Conservation (phyloP, 768 basidiomycete species). For the Auriscalpium microsporum region DNA sequence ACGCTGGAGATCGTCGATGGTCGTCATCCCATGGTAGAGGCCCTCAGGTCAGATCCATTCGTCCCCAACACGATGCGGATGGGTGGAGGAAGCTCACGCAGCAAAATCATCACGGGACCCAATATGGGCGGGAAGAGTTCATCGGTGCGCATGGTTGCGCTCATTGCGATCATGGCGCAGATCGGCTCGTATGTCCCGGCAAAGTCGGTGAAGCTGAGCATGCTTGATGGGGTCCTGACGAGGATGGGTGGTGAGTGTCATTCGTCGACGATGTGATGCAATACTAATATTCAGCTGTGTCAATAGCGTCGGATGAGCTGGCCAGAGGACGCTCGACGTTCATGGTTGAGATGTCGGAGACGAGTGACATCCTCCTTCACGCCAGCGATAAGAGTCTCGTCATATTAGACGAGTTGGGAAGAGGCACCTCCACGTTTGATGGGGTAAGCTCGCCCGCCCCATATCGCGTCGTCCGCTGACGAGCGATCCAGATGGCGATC, state of each 20-base stretch:
- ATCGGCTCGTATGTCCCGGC: conserved; percentile 94
- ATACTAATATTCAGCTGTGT: neutral
- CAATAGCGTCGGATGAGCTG: conserved; percentile 76
- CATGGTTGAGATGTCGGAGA: conserved; percentile 96
- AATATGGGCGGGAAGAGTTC: conserved; percentile 91
- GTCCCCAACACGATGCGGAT: conserved; percentile 75
- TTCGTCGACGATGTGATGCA: neutral
- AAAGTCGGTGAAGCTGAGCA: conserved; percentile 56
- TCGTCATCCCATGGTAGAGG: conserved; percentile 90
- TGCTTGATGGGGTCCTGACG: conserved; percentile 79
- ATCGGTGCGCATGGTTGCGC: conserved; percentile 67
- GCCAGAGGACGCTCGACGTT: conserved; percentile 85
- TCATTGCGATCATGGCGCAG: conserved; percentile 75
- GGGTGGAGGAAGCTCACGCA: conserved; percentile 42
- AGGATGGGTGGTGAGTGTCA: conserved; percentile 72
- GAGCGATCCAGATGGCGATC: conserved; percentile 62
- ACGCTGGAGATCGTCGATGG: conserved; percentile 71
- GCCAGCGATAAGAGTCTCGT: conserved; percentile 75
- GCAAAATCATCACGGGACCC: conserved; percentile 74
- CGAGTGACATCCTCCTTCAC: conserved; percentile 75
- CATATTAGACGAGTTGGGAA: conserved; percentile 82
- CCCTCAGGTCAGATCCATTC: conserved; percentile 68
- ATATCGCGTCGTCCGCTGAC: conserved; percentile 9
- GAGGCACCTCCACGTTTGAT: conserved; percentile 90
- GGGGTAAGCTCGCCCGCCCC: conserved; percentile 33